phyloP scores from a whole-genome alignment of 176 grass and related monocot genomes.

The Alopecurus myosuroides region DNA sequence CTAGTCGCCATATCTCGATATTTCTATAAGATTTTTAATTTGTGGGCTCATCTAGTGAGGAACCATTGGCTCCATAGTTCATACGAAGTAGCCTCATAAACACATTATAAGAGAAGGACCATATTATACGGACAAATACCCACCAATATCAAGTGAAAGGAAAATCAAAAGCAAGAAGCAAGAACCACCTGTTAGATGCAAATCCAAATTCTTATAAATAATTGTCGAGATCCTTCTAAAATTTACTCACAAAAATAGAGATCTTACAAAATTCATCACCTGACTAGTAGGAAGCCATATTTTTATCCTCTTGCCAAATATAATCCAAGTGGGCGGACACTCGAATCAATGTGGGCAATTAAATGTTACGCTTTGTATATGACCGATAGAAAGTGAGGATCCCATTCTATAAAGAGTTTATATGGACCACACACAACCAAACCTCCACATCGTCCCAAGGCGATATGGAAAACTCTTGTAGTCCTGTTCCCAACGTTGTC shows the following conservation, averaged over 20 bases:
- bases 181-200: background rate
- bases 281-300: no score
- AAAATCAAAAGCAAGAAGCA: background rate
- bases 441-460: no score
- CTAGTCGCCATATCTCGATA: no score
- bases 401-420: no score
- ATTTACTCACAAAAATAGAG: background rate
- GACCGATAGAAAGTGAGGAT: no score
- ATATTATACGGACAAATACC: background rate
- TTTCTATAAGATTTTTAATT: background rate
- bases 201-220: background rate
- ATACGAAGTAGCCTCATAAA: background rate
- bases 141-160: background rate
- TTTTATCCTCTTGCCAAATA: no score
- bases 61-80: background rate
- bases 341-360: no score
- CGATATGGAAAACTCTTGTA: no score
- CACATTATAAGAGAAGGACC: background rate
- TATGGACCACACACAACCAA: no score
- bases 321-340: no score
- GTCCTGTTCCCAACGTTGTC: no score
- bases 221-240: background rate
- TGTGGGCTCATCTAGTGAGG: background rate
- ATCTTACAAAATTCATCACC: background rate
- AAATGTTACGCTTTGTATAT: no score